phyloP scores from a whole-genome alignment of 768 basidiomycete genomes.

The Austroboletus eburneus region DNA sequence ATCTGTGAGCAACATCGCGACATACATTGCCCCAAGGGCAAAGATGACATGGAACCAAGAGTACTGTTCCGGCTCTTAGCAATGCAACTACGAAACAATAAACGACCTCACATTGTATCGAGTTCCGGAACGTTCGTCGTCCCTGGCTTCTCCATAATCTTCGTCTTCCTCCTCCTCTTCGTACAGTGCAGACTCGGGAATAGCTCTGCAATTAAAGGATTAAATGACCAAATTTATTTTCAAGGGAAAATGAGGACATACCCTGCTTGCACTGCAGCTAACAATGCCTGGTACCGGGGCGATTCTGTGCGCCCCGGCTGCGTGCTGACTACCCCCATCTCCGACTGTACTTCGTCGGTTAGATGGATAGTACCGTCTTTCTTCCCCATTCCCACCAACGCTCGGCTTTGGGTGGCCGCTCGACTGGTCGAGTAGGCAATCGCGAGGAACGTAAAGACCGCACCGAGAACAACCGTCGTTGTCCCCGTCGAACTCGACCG shows the following conservation, averaged over 20 bases:
- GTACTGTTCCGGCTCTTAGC: slow-evolving; percentile 51
- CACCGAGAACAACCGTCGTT: slow-evolving; percentile 86
- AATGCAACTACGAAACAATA: not conserved
- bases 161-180: slow-evolving; percentile 79
- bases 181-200: slow-evolving; percentile 86
- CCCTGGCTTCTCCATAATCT: slow-evolving; percentile 66
- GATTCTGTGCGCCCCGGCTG: slow-evolving; percentile 83
- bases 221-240: too few relatives aligned
- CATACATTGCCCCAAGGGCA: slow-evolving; percentile 94
- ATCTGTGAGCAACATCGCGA: slow-evolving; percentile 93
- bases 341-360: slow-evolving; percentile 56
- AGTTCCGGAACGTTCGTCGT: slow-evolving; percentile 91
- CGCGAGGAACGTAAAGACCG: slow-evolving; percentile 93
- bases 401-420: slow-evolving; percentile 93
- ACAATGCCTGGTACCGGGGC: slow-evolving; percentile 87
- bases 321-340: slow-evolving; percentile 71
- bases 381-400: slow-evolving; percentile 73
- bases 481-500: slow-evolving; percentile 67
- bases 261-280: slow-evolving; percentile 97
- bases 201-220: slow-evolving; percentile 74
- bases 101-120: slow-evolving; percentile 77
- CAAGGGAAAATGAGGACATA: slow-evolving; percentile 25
- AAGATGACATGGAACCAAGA: slow-evolving; percentile 99
- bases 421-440: slow-evolving; percentile 97
- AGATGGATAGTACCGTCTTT: slow-evolving; percentile 62